phyloP scores from a whole-genome alignment of 495 filamentous ascomycete species.

The Corynascus novoguineensis region DNA sequence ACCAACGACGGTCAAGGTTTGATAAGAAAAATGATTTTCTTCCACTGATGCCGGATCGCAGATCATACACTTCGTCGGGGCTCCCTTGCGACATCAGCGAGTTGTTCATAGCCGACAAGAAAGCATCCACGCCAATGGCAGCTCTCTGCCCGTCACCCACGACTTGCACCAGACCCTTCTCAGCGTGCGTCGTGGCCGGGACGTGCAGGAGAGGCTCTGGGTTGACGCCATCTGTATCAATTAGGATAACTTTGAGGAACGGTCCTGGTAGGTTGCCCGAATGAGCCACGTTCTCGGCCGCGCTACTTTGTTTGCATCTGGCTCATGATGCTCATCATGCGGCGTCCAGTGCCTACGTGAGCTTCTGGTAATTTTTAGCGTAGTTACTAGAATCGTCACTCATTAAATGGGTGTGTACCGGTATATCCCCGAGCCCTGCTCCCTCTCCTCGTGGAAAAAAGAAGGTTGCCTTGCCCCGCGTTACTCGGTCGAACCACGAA shows the following conservation, averaged over 20 bases:
- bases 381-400: neutral
- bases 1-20: no score
- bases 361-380: neutral
- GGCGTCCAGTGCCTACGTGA: no score
- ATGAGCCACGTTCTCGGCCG: neutral
- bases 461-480: neutral
- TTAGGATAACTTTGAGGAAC: neutral
- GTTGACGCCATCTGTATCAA: constrained; percentile 3
- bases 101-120: no score
- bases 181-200: no score
- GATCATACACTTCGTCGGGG: no score
- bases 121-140: no score
- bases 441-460: neutral
- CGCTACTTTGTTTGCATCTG: neutral
- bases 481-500: neutral
- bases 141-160: no score
- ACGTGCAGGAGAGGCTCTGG: neutral
- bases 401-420: neutral
- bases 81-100: no score
- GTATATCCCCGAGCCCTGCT: neutral
- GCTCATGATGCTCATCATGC: neutral
- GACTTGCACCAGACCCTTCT: no score
- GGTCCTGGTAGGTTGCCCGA: neutral
- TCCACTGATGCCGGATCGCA: no score
- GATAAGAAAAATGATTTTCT: no score